Conservation (phyloP, 1,139 yeast genomes). For the Fermentozyma sake region DNA sequence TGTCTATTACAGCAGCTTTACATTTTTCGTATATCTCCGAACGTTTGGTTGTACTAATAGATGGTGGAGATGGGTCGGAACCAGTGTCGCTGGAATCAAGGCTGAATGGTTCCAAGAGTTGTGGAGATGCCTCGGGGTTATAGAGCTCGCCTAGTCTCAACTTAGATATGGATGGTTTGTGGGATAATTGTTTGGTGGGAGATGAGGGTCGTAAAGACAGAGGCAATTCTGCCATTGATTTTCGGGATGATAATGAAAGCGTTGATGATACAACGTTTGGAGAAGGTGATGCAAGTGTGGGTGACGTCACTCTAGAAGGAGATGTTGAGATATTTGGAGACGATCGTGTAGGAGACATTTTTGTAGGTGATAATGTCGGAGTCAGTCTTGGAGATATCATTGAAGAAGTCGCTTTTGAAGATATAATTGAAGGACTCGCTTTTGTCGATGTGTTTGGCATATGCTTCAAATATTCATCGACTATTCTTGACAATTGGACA, state of each 20-base stretch:
- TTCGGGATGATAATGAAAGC: slow-evolving; percentile 16
- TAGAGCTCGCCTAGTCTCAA: slow-evolving; percentile 21
- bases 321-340: slow-evolving; percentile 6
- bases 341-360: too few relatives aligned
- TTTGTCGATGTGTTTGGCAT: slow-evolving; percentile 5
- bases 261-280: too few relatives aligned
- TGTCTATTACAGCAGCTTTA: slow-evolving; percentile 21
- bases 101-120: slow-evolving; percentile 2
- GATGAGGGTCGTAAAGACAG: slow-evolving; percentile 3
- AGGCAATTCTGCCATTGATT: slow-evolving; percentile 12
- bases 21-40: slow-evolving; percentile 24
- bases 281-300: too few relatives aligned
- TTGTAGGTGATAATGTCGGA: slow-evolving; percentile 4
- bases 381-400: too few relatives aligned
- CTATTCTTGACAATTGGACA: slow-evolving; percentile 61
- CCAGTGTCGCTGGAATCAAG: slow-evolving; percentile 1
- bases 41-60: not conserved
- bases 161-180: slow-evolving; percentile 22
- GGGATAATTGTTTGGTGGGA: slow-evolving; percentile 9
- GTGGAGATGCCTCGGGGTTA: slow-evolving; percentile 22
- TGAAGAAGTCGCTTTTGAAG: too few relatives aligned
- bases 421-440: slow-evolving; percentile 3
- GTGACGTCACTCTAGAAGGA: too few relatives aligned
- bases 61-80: slow-evolving; percentile 1
- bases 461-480: slow-evolving; percentile 24